Evolutionary conservation across 768 basidiomycete species (phyloP), one percentile per base, ranked within the genome.

Genomic region (Russula sp.): DNA sequence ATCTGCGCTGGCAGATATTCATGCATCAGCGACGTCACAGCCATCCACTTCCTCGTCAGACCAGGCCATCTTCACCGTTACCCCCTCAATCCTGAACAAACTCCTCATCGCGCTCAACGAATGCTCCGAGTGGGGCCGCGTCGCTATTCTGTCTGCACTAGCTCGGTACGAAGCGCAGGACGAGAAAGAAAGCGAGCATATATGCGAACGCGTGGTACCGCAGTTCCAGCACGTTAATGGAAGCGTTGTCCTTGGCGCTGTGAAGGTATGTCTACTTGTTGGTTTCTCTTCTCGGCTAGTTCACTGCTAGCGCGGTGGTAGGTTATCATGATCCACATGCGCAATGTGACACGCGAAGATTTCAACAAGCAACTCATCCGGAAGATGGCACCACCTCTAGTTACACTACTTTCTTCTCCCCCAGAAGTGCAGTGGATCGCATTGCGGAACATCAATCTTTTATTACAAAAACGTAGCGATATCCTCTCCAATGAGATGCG

Each of bases 381-480:
- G 50, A 99, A 99, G 78, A 97, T 98, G 95, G 95, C 94, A 2
- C 97, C 96, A 6, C 97, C 97, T 22, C 75, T 88, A 22, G 96
- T 99, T 29, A 99, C 97, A 0, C 83, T 99, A 11, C 83, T 99
- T 2, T 97, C 96, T 1, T 93, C 95, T 1, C 93, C 94, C 3
- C 94, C 96, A 0, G 97, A 99, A 70, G 91, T 98, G 0, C 97
- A 99, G 74, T 99, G 96, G 94, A 96, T 98, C 53, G 93, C 94
- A 0, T 77, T 99, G 56, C 85, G 97, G 34, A 98, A 98, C 70
- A 93, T 98, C 77, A 98, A 98, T 69, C 83, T 99, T 34, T 80
- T 99, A 32, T 83, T 99, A 2, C 96, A 99, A 74, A 96, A 96
- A 70, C 86, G 93, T 5, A 76, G 92, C 2, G 93, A 94, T 65